Conservation (phyloP, 2,329 filamentous ascomycete genomes). For the Botrytis medusae region DNA sequence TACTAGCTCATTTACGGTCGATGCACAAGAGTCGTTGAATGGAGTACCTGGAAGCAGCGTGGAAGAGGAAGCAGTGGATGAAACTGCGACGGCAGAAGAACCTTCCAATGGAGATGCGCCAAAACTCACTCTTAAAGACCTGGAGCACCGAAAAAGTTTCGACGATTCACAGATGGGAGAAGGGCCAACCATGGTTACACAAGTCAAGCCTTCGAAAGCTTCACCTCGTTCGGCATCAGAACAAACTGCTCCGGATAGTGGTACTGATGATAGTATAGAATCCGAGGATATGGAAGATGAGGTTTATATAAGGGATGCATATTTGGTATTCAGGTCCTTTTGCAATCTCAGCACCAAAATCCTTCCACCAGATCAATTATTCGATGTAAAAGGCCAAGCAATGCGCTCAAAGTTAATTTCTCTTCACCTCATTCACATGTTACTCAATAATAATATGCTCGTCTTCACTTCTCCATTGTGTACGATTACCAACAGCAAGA, state of each 20-base stretch:
- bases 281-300: conserved; percentile 77
- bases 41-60: conserved; percentile 31
- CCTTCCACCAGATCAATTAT: conserved; percentile 83
- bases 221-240: conserved; percentile 52
- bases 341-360: conserved; percentile 96
- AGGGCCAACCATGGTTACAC: conserved; percentile 65
- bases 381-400: conserved; percentile 87
- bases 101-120: conserved; percentile 42
- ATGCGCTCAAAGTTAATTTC: conserved; percentile 98
- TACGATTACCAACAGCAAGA: conserved; percentile 89
- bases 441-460: conserved; percentile 88
- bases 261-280: conserved; percentile 57
- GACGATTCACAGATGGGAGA: conserved; percentile 64
- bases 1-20: conserved; percentile 38
- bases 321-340: conserved; percentile 94
- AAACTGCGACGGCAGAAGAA: conserved; percentile 31
- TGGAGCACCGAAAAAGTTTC: conserved; percentile 67
- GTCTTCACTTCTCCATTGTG: conserved; percentile 91
- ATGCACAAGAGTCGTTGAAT: conserved; percentile 36
- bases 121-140: conserved; percentile 65
- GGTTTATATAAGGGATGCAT: conserved; percentile 94
- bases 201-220: conserved; percentile 50
- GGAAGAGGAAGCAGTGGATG: conserved; percentile 34
- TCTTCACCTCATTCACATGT: conserved; percentile 89
- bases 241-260: conserved; percentile 55